Conservation (phyloP, 257 asterid genomes). For the Thymus mandschuricus region DNA sequence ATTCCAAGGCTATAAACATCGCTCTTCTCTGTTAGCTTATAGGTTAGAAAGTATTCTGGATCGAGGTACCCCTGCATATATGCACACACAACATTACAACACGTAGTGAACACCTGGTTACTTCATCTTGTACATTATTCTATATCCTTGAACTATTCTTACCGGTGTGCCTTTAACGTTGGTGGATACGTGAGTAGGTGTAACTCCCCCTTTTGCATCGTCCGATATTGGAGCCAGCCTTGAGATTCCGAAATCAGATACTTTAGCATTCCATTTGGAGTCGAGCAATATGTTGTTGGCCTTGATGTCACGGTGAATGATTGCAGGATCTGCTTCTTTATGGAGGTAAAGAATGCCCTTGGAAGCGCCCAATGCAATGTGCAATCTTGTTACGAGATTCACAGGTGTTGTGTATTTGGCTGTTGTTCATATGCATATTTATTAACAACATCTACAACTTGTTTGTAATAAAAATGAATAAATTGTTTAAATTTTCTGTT, state of each 20-base stretch:
- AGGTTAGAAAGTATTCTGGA: slow-evolving; percentile 81
- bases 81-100: neutral
- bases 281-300: slow-evolving; percentile 86
- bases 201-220: slow-evolving; percentile 43
- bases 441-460: neutral
- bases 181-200: slow-evolving; percentile 67
- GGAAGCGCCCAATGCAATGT: slow-evolving; percentile 71
- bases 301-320: slow-evolving; percentile 86
- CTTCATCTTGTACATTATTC: no score
- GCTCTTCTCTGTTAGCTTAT: slow-evolving; percentile 77
- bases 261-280: slow-evolving; percentile 78
- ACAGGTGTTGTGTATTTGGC: slow-evolving; percentile 53
- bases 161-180: slow-evolving; percentile 93
- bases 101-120: no score
- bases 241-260: slow-evolving; percentile 90
- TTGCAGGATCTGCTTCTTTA: slow-evolving; percentile 87
- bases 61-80: slow-evolving; percentile 79
- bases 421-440: neutral
- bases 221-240: slow-evolving; percentile 75
- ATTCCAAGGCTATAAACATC: slow-evolving; percentile 90
- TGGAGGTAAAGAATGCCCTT: slow-evolving; percentile 93
- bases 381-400: slow-evolving; percentile 67
- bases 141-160: slow-evolving; percentile 28
- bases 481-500: no score
- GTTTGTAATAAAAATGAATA: no score